Percentiles rank a stretch among this genome's conserved stretches.
Evolutionary conservation across 306 rosid species (phyloP).

Genomic region (Inga laurina): DNA sequence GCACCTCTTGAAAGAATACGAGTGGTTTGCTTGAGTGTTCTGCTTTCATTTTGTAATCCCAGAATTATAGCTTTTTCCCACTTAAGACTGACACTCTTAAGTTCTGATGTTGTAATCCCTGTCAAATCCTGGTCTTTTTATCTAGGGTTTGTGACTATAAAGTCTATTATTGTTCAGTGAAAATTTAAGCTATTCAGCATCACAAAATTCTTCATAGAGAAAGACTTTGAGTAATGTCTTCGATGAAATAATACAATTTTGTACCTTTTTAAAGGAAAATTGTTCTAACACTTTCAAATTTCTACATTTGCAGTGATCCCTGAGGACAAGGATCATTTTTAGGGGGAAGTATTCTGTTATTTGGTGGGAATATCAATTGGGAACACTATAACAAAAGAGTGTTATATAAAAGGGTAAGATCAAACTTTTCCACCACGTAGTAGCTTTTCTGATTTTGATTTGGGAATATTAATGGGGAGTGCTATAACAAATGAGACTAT

Average conservation of each 20-base stretch:
- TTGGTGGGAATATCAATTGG: not conserved
- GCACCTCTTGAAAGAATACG: not conserved
- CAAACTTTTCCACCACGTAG: slow-evolving; percentile 83
- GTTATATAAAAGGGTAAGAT: slow-evolving; percentile 14
- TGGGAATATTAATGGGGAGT: not conserved
- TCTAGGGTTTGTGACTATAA: not conserved
- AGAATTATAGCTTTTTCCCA: not conserved
- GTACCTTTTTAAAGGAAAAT: not conserved
- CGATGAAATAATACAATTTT: not conserved
- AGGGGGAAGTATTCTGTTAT: not conserved
- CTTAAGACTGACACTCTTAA: not conserved
- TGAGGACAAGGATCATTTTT: not conserved
- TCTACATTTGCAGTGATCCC: not conserved
- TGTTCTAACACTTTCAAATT: not conserved
- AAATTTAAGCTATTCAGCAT: not conserved
- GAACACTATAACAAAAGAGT: slow-evolving; percentile 29
- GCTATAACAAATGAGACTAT: slow-evolving; percentile 26
- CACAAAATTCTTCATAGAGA: not conserved
- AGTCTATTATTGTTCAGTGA: not conserved
- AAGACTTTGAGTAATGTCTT: no score
- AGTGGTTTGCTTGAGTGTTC: not conserved
- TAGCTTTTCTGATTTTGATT: slow-evolving; percentile 71
- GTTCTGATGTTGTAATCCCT: not conserved
- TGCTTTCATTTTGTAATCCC: no score
- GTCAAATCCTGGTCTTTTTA: not conserved